Conservation (phyloP, 2,329 filamentous ascomycete genomes). For the Pseudogymnoascus sp. region DNA sequence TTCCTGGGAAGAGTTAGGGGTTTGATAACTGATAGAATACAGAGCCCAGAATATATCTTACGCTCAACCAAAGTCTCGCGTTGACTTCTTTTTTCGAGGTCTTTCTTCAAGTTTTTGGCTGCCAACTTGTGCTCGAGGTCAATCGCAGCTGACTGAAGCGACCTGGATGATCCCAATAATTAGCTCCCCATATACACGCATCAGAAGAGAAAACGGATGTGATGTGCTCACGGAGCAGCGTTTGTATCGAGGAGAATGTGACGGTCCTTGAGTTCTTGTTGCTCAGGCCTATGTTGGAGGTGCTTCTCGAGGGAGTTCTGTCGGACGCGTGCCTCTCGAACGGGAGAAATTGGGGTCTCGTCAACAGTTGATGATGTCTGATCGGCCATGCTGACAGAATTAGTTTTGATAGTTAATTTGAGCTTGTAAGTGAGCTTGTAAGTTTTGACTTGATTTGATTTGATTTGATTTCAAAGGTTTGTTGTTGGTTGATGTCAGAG, state of each 20-base stretch:
- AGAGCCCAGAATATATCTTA: slow-evolving; percentile 35
- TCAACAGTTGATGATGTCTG: slow-evolving; percentile 34
- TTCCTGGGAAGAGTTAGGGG: slow-evolving; percentile 43
- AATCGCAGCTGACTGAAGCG: slow-evolving; percentile 51
- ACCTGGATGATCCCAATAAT: slow-evolving; percentile 31
- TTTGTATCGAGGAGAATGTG: slow-evolving; percentile 60
- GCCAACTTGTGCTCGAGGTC: slow-evolving; percentile 58
- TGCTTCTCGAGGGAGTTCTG: slow-evolving; percentile 67
- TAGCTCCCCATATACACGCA: background rate
- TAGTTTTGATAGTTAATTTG: background rate
- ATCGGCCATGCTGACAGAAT: slow-evolving; percentile 1
- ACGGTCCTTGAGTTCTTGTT: slow-evolving; percentile 56
- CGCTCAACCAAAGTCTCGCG: slow-evolving; percentile 72
- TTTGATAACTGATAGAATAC: background rate
- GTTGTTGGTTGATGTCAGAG: slow-evolving; percentile 5
- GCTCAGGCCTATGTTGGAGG: slow-evolving; percentile 59
- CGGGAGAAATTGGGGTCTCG: slow-evolving; percentile 49
- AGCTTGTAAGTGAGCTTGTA: slow-evolving; percentile 2
- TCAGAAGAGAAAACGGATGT: background rate
- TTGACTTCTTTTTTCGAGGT: slow-evolving; percentile 53
- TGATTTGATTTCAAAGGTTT: background rate
- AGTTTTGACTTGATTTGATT: background rate
- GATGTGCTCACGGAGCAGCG: slow-evolving; percentile 49
- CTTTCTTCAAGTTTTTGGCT: slow-evolving; percentile 55
- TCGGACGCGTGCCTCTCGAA: slow-evolving; percentile 39